Base-by-base conservation (phyloP, 495 filamentous ascomycete species). In the Pyrenula aspistea region DNA sequence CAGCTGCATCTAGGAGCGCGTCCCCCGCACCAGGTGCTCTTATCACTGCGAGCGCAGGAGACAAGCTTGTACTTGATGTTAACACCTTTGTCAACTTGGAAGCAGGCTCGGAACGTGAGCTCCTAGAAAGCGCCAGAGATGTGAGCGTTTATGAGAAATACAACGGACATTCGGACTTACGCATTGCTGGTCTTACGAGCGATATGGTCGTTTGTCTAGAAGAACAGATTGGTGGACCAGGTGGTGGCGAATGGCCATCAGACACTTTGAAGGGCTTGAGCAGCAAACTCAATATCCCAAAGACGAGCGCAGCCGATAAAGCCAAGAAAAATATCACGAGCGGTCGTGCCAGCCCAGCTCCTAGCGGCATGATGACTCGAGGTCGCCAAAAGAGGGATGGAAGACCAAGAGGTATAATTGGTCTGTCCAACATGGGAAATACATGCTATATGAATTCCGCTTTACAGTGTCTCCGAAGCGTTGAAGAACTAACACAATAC, bases 381-480 rank as follows among this genome's bases (percentile, higher is more conserved):
- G 87, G 89, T 54, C 76, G 88, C 53, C 71, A 81, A 1, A 79
- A 83, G 57, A 78, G 77, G 56, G 79, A 78, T 56, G 86, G 83
- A 1, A 80, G 85, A 53, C 77, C 78, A 12, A 70, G 80, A 24
- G 91, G 91, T 15, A 84, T 79, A 24, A 87, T 89, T 49, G 93
- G 93, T 24, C 71, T 98, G 51, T 83, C 79, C 55, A 98, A 98
- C 63, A 71, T 97, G 23, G 93, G 93, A 19, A 98, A 98, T 62
- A 96, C 93, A 0, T 98, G 93, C 71, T 98, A 97, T 68, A 96
- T 96, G 89, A 96, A 96, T 70, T 95, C 93, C 15, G 93, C 94
- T 21, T 71, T 96, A 53, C 93, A 98, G 66, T 97, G 93, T 65
- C 77, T 98, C 47, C 82, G 91, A 31, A 91, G 86, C 60, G 87